Percentiles rank a stretch among this genome's conserved stretches.
Evolutionary conservation across 129 eudicot genomes (phyloP).

Genomic region (Arctium minus): DNA sequence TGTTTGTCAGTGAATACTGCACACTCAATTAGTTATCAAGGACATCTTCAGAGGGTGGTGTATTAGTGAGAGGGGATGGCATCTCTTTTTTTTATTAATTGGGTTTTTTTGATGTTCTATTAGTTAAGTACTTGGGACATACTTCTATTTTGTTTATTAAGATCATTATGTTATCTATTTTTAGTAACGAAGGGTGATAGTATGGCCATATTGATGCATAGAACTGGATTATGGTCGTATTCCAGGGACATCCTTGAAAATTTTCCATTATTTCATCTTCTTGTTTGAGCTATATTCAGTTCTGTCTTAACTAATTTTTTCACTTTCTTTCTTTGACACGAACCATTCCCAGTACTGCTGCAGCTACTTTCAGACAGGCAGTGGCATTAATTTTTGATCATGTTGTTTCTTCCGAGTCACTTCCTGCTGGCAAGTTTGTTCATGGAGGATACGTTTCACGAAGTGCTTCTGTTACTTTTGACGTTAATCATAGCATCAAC

Average conservation of each 20-base stretch:
- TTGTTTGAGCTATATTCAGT: conserved; percentile 11
- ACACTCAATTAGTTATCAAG: background rate
- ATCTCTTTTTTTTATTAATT: background rate
- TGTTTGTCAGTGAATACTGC: background rate
- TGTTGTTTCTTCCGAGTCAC: conserved; percentile 75
- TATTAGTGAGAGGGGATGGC: background rate
- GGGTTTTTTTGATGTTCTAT: background rate
- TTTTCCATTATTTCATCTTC: background rate
- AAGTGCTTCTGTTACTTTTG: conserved; percentile 69
- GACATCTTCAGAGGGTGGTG: background rate
- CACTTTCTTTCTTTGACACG: conserved; percentile 3
- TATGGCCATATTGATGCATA: background rate
- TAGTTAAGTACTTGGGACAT: background rate
- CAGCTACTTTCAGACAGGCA: conserved; percentile 99
- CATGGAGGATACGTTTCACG: conserved; percentile 79
- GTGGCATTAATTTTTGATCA: conserved; percentile 96
- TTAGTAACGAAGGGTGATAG: background rate
- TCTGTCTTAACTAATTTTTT: conserved; percentile 14
- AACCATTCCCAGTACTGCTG: conserved; percentile 74
- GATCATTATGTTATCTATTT: background rate
- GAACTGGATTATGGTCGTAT: background rate
- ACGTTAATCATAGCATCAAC: conserved; percentile 78
- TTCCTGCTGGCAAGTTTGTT: conserved; percentile 80
- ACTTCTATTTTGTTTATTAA: background rate
- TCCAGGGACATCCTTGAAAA: background rate